Evolutionary conservation across 1,284 basidiomycete genomes (phyloP).

Genomic region (Papiliotrema terrestris): DNA sequence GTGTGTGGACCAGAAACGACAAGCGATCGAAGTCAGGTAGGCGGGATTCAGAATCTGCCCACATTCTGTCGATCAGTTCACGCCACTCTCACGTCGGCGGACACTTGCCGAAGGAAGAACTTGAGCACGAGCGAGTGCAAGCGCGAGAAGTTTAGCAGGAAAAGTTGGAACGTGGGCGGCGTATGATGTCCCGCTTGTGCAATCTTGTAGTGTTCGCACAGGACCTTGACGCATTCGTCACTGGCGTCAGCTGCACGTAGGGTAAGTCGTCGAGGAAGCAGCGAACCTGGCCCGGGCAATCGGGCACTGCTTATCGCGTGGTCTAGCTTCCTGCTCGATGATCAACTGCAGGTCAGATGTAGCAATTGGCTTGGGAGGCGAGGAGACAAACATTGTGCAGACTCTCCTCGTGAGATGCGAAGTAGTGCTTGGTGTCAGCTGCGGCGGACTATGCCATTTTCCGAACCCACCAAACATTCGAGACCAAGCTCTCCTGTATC

Average conservation of each 20-base stretch:
- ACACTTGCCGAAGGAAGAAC: constrained; percentile 70
- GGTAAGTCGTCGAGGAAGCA: neutral
- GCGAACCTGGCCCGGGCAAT: constrained; percentile 63
- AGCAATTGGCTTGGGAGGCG: neutral
- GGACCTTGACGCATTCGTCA: constrained; percentile 61
- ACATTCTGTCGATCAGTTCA: constrained; percentile 59
- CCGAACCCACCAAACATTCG: constrained; percentile 72
- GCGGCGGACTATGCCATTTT: too few species aligned
- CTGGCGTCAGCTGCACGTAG: constrained; percentile 52
- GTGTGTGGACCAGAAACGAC: constrained; percentile 76
- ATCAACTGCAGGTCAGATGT: constrained; percentile 58
- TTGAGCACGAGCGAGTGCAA: constrained; percentile 78
- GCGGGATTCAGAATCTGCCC: constrained; percentile 86
- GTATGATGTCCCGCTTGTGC: constrained; percentile 35
- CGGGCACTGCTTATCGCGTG: constrained; percentile 74
- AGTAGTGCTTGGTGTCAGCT: constrained; percentile 55
- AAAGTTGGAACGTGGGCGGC: constrained; percentile 79
- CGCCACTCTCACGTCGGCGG: neutral
- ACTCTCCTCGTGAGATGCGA: constrained; percentile 68
- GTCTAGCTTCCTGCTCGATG: constrained; percentile 77
- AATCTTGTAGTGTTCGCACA: constrained; percentile 65
- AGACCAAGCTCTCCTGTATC: constrained; percentile 81
- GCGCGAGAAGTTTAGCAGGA: constrained; percentile 80
- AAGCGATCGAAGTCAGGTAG: constrained; percentile 75
- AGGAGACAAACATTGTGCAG: constrained; percentile 67